Percentiles rank a stretch among this genome's conserved stretches.
These are phyloP conservation scores for Tephrocybe rancida DNA, from an alignment of 768 basidiomycete species.

Conservation along the genomic window DNA sequence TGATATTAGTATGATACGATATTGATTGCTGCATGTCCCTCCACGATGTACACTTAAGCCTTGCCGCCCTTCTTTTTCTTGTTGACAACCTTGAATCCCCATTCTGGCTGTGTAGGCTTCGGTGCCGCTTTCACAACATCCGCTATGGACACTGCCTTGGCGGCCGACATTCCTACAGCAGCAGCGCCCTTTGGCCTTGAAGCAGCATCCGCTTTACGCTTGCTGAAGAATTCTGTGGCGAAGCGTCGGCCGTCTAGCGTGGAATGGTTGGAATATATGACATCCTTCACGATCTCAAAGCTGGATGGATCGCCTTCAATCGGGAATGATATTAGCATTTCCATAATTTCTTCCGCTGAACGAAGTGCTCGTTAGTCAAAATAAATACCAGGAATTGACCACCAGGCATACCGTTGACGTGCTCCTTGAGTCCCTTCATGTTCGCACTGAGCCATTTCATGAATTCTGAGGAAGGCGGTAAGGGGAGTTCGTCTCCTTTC, in stretches of 20 bases:
- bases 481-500: conserved; percentile 61
- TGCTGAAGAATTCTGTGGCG: conserved; percentile 87
- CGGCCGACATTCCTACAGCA: conserved; percentile 34
- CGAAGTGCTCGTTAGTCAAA: conserved; percentile 2
- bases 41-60: conserved; percentile 33
- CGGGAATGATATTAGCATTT: conserved; percentile 94
- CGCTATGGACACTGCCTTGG: conserved; percentile 73
- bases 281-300: conserved; percentile 91
- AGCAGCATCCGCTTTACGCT: conserved; percentile 81
- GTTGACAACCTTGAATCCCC: conserved; percentile 93
- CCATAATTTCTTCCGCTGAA: conserved; percentile 94
- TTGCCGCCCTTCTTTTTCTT: conserved; percentile 90
- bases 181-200: conserved; percentile 47
- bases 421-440: conserved; percentile 73
- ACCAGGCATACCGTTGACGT: conserved; percentile 61
- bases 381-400: background rate
- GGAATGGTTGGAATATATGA: conserved; percentile 92
- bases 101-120: conserved; percentile 73
- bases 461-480: conserved; percentile 85
- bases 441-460: conserved; percentile 89
- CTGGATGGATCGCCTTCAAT: conserved; percentile 84
- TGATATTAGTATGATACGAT: conserved; percentile 16
- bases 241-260: conserved; percentile 95
- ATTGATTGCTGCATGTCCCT: background rate
- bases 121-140: conserved; percentile 91